Base-by-base conservation (phyloP, 2,329 filamentous ascomycete species). In the Cryphonectria parasitica region DNA sequence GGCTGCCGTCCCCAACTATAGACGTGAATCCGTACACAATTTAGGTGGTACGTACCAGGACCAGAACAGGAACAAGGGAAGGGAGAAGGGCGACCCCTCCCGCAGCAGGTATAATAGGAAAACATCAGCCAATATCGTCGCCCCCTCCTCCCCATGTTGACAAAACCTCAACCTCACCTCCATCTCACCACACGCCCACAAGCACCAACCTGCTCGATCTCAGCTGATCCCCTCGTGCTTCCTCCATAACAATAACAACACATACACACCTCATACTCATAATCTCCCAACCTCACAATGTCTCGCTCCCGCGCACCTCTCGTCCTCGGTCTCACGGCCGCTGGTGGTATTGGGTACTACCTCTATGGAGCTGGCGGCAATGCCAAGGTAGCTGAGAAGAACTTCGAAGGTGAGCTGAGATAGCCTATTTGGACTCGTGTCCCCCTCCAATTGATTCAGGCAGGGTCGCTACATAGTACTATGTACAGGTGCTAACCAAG, bases 281-380 rank as follows among this genome's bases (percentile, higher is more conserved):
- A 8, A 39, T 6, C 1, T 75, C 74, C 81, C 65, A 74, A 39
- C 15, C 2, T 75, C 74, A 81, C 64, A 74, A 87, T 86, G 84
- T 84, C 83, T 74, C 80, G 78, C 72, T 85, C 85, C 65, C 82
- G 82, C 75, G 75, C 81, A 58, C 85, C 86, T 75, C 75, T 85
- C 74, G 77, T 84, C 76, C 78, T 91, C 76, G 91, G 90, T 76
- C 82, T 89, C 75, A 88, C 85, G 71, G 89, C 88, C 74, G 91
- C 87, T 43, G 89, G 88, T 76, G 91, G 90, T 74, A 84, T 90
- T 71, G 94, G 92, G 60, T 98, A 97, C 87, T 98, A 98, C 85
- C 88, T 98, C 73, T 99, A 97, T 86, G 86, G 83, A 66, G 92
- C 95, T 22, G 95, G 95, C 73, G 95, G 95, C 70, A 88, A 90